phyloP scores from a whole-genome alignment of 306 rosid species.

The Elaeagnus macrophylla region DNA sequence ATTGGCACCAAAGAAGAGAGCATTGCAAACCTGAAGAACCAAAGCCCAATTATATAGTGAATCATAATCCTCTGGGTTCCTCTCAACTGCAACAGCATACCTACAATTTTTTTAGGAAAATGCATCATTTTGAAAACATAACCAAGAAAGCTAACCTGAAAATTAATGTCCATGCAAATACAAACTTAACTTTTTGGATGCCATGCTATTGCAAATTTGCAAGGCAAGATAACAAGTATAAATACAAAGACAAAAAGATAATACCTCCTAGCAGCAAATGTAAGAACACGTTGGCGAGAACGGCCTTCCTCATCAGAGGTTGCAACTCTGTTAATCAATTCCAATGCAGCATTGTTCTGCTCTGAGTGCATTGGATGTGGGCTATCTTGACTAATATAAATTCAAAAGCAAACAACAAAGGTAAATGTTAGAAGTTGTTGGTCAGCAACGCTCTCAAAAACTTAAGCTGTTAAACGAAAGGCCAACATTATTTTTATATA shows the following conservation, averaged over 20 bases:
- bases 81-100: conserved; percentile 91
- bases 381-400: conserved; percentile 45
- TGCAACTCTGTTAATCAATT: conserved; percentile 74
- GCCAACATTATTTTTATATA: too few relatives aligned
- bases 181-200: neutral
- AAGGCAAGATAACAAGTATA: conserved; percentile 3
- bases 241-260: neutral
- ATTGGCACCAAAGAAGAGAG: conserved; percentile 14
- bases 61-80: conserved; percentile 88
- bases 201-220: neutral
- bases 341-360: conserved; percentile 81
- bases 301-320: conserved; percentile 91
- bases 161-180: neutral
- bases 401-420: conserved; percentile 1
- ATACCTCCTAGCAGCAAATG: conserved; percentile 97
- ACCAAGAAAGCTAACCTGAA: conserved; percentile 4
- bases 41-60: conserved; percentile 97
- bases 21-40: conserved; percentile 83
- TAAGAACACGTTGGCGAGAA: conserved; percentile 91
- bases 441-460: too few relatives aligned
- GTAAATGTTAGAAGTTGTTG: neutral
- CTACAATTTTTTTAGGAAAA: conserved; percentile 34
- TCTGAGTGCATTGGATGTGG: conserved; percentile 45
- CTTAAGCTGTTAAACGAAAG: too few relatives aligned
- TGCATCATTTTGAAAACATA: neutral